phyloP scores from a whole-genome alignment of 768 basidiomycete genomes.

The Fomitopsis serialis region DNA sequence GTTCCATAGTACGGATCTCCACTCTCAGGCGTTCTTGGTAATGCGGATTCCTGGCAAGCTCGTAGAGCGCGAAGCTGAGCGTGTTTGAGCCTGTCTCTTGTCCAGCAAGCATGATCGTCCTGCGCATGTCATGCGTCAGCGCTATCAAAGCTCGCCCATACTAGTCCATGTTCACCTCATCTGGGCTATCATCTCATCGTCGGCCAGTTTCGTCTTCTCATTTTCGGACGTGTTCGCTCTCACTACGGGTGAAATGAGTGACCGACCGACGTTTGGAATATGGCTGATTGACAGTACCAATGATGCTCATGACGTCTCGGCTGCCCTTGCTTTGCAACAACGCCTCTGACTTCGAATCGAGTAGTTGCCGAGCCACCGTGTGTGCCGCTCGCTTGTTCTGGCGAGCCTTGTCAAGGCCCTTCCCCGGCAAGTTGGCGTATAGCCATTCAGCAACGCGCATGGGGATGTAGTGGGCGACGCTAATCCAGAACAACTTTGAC shows the following conservation, averaged over 20 bases:
- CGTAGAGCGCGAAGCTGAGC: slow-evolving; percentile 56
- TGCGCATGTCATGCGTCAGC: not conserved
- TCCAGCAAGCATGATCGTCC: slow-evolving; percentile 26
- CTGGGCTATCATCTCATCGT: slow-evolving; percentile 24
- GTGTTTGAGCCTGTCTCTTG: slow-evolving; percentile 60
- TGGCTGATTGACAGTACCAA: slow-evolving; percentile 13
- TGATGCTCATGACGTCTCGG: slow-evolving; percentile 45
- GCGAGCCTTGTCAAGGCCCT: slow-evolving; percentile 35
- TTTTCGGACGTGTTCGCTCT: slow-evolving; percentile 50
- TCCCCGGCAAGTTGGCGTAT: slow-evolving; percentile 40
- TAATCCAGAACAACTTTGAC: slow-evolving; percentile 43
- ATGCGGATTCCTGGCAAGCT: slow-evolving; percentile 52
- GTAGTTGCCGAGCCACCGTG: slow-evolving; percentile 39
- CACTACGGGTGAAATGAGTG: slow-evolving; percentile 27
- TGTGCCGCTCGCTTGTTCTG: slow-evolving; percentile 13
- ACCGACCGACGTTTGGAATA: too few relatives aligned
- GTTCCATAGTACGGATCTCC: slow-evolving; percentile 42
- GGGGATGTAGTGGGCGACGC: slow-evolving; percentile 33
- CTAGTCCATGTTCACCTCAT: slow-evolving; percentile 16
- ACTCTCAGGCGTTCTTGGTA: slow-evolving; percentile 56
- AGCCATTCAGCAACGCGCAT: slow-evolving; percentile 39
- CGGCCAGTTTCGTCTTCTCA: slow-evolving; percentile 30
- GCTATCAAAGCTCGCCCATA: not conserved
- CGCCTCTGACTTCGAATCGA: slow-evolving; percentile 43
- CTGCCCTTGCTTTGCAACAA: slow-evolving; percentile 42